phyloP scores from a whole-genome alignment of 1,139 yeast species.

The Candida sanyaensis region DNA sequence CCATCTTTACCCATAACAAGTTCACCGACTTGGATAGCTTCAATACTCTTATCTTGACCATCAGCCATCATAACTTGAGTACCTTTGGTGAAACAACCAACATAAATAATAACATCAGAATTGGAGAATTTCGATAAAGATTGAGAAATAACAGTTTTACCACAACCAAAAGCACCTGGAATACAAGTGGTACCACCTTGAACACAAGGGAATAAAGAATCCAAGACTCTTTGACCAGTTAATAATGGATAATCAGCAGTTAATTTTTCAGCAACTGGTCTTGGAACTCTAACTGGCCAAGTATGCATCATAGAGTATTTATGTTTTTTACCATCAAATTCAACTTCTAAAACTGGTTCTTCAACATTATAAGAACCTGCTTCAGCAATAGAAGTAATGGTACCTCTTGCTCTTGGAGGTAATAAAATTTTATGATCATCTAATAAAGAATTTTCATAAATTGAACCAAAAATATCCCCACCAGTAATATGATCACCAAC shows the following conservation, averaged over 20 bases:
- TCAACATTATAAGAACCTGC: slow-evolving; percentile 90
- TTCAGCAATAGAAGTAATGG: slow-evolving; percentile 84
- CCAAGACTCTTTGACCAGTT: slow-evolving; percentile 98
- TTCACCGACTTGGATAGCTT: slow-evolving; percentile 36
- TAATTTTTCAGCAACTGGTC: slow-evolving; percentile 94
- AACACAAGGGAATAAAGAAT: slow-evolving; percentile 96
- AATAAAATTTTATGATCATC: slow-evolving; percentile 90
- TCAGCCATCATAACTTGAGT: slow-evolving; percentile 44
- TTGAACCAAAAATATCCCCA: slow-evolving; percentile 95
- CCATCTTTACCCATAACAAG: slow-evolving; percentile 47
- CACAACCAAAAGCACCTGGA: slow-evolving; percentile 99
- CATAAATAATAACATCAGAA: slow-evolving; percentile 94
- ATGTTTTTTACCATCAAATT: slow-evolving; percentile 84
- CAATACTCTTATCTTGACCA: slow-evolving; percentile 34
- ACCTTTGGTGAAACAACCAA: slow-evolving; percentile 59
- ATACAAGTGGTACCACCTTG: slow-evolving; percentile 99
- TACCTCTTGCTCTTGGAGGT: slow-evolving; percentile 99
- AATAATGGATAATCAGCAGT: slow-evolving; percentile 92
- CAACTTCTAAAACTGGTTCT: slow-evolving; percentile 88
- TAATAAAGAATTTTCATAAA: slow-evolving; percentile 88
- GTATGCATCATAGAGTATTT: slow-evolving; percentile 94
- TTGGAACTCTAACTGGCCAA: slow-evolving; percentile 99
- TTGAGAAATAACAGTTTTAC: slow-evolving; percentile 98
- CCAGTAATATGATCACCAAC: slow-evolving; percentile 98
- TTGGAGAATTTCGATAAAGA: slow-evolving; percentile 95